These are phyloP conservation scores for Tylopilus subfusipes DNA, from an alignment of 768 basidiomycete genomes.

Conservation along the genomic window DNA sequence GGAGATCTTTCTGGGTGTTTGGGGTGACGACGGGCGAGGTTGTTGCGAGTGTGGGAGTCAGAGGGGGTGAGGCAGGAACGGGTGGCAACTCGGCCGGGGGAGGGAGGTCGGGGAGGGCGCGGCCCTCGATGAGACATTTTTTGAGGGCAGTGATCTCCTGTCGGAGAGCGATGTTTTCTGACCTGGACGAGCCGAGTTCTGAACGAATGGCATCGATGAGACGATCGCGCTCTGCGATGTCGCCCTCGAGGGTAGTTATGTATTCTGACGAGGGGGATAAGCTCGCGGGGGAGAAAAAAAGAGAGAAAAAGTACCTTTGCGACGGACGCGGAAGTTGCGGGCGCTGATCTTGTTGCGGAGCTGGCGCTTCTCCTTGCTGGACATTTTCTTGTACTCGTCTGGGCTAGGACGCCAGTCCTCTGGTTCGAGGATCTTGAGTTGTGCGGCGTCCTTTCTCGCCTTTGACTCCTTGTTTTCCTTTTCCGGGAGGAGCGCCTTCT, in stretches of 20 bases:
- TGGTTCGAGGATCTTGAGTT: conserved; percentile 32
- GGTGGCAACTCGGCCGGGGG: conserved; percentile 41
- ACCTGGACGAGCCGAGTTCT: conserved; percentile 74
- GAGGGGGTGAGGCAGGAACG: conserved; percentile 43
- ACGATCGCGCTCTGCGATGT: conserved; percentile 88
- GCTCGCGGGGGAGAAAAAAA: background rate
- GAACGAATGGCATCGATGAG: conserved; percentile 84
- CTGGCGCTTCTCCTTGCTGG: conserved; percentile 93
- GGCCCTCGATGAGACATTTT: conserved; percentile 66
- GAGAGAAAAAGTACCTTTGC: conserved; percentile 62
- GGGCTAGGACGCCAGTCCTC: conserved; percentile 85
- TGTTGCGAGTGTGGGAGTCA: conserved; percentile 16
- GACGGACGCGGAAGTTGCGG: conserved; percentile 87
- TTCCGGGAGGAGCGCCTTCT: conserved; percentile 49
- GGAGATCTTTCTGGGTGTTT: too few relatives aligned
- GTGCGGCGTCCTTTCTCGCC: conserved; percentile 27
- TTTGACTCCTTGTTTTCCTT: conserved; percentile 31
- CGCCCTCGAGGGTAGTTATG: conserved; percentile 88
- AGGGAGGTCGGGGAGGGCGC: conserved; percentile 46
- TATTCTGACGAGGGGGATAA: conserved; percentile 57
- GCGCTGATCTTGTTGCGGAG: conserved; percentile 96
- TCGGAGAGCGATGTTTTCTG: conserved; percentile 80
- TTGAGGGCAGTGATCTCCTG: conserved; percentile 76
- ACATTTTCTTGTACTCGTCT: conserved; percentile 94
- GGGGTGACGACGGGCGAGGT: conserved; percentile 46